Evolutionary conservation across 1,284 basidiomycete species (phyloP), one percentile per base, ranked within the genome.

Genomic region (Austroboletus novae-zelandiae): DNA sequence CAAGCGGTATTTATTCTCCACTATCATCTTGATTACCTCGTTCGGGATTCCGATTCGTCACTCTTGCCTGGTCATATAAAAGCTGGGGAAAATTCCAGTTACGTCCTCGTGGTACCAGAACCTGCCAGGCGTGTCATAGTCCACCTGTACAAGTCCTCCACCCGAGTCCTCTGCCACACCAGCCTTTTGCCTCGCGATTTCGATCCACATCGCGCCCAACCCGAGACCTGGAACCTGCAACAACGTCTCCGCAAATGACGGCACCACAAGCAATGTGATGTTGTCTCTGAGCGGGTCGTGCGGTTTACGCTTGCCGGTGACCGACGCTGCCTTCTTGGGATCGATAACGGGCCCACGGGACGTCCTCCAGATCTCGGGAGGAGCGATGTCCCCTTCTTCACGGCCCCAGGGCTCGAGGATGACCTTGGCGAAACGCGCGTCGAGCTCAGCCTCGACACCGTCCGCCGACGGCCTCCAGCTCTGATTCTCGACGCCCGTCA

Each of bases 141-240:
- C 53, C 20, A 50, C 51, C 10, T 41, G 39, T 4, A 18, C 43
- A 9, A 6, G 11, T 14, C 14, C 29, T 9, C 47, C 43, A 1
- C 30, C 9, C 13, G 30, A 17, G 9, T n/a, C 8, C 15, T 43
- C 50, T 2, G 34, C 44, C 6, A 48, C 55, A 4, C 57, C 57
- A 37, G 57, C 64, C 48, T 67, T 60, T 45, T 62, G 66, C 48
- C 78, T 74, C 20, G 66, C 77, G 39, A 86, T 66, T 64, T 87
- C 83, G 3, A 86, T 75, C 76, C 80, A 87, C 46, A 78, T 78
- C 14, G 76, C 85, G 4, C 72, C 74, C n/a, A 66, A 57, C 8
- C 66, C 68, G 29, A 66, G 57, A 47, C 64, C 62, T 69, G 86
- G 78, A 0, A 81, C 81, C 1, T 77, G 61, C 4, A 60, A 55